Evolutionary conservation across 1,284 basidiomycete genomes (phyloP).

Genomic region (Tremellales sp.): DNA sequence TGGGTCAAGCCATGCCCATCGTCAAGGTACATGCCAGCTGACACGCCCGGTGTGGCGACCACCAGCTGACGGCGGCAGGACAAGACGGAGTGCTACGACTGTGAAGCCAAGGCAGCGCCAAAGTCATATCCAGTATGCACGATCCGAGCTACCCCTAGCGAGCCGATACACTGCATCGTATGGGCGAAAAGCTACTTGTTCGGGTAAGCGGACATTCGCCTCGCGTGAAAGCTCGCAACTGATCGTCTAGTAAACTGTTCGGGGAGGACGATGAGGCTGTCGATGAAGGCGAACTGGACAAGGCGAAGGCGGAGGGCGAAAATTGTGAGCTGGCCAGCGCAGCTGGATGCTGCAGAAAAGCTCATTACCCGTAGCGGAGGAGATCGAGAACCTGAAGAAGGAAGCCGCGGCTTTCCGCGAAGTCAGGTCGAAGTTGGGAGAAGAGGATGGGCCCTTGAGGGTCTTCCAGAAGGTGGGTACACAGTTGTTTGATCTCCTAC

Average conservation of each 20-base stretch:
- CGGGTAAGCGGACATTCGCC: constrained; percentile 58
- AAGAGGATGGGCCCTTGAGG: constrained; percentile 60
- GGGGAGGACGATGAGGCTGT: constrained; percentile 70
- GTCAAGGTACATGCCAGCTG: constrained; percentile 42
- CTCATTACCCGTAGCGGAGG: constrained; percentile 59
- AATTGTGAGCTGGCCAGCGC: constrained; percentile 55
- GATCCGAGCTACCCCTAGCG: constrained; percentile 93
- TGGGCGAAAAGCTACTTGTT: constrained; percentile 99
- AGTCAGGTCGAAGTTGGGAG: constrained; percentile 57
- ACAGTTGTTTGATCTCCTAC: neutral
- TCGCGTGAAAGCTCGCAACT: constrained; percentile 1
- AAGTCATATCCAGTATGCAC: constrained; percentile 98
- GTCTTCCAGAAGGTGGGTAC: constrained; percentile 76
- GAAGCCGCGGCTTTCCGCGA: constrained; percentile 83
- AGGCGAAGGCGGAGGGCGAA: constrained; percentile 62
- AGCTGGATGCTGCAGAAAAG: neutral
- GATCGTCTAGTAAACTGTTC: constrained; percentile 71
- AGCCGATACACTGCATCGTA: constrained; percentile 97
- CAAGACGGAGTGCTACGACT: constrained; percentile 86
- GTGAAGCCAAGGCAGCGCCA: constrained; percentile 79
- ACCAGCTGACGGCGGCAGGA: constrained; percentile 54
- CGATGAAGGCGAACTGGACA: constrained; percentile 50
- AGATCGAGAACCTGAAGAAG: constrained; percentile 82
- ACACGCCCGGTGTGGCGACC: neutral
- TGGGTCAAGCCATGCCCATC: constrained; percentile 65